Conservation (phyloP, 2,329 filamentous ascomycete species). For the Arthrinium puccinioides region DNA sequence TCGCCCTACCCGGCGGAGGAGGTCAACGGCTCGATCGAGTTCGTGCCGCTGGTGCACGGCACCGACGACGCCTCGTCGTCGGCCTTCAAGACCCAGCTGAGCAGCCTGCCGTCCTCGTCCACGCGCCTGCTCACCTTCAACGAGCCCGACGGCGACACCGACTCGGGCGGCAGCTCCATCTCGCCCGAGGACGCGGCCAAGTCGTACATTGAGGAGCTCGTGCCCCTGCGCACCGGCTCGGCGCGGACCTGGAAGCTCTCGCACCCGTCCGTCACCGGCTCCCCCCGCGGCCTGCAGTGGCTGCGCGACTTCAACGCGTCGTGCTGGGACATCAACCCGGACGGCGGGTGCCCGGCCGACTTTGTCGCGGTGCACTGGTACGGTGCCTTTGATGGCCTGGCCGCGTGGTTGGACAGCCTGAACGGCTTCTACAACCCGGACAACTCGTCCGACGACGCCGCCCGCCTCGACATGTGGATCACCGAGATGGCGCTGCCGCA, state of each 20-base stretch:
- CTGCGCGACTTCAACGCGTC: conserved; percentile 30
- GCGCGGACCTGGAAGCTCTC: conserved; percentile 28
- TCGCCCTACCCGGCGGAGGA: conserved; percentile 21
- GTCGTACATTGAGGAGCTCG: conserved; percentile 28
- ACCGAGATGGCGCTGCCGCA: conserved; percentile 32
- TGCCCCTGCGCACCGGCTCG: conserved; percentile 20
- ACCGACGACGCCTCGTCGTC: conserved; percentile 23
- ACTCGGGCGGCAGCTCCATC: conserved; percentile 30
- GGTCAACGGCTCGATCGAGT: conserved; percentile 16
- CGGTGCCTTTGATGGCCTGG: conserved; percentile 27
- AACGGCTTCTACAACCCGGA: conserved; percentile 25
- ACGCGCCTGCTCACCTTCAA: conserved; percentile 33
- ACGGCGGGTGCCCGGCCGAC: conserved; percentile 29
- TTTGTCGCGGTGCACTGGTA: conserved; percentile 36
- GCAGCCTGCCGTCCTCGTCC: conserved; percentile 22
- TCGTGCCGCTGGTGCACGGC: conserved; percentile 31
- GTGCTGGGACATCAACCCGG: conserved; percentile 28
- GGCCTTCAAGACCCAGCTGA: conserved; percentile 17
- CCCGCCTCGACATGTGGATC: conserved; percentile 25
- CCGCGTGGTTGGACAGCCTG: conserved; percentile 26
- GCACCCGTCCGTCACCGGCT: conserved; percentile 33
- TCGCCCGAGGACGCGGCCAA: conserved; percentile 29
- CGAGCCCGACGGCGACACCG: conserved; percentile 32
- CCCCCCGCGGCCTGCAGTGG: conserved; percentile 29
- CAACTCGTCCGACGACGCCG: conserved; percentile 8